phyloP scores from a whole-genome alignment of 805 yeast species.

The Wickerhamiella spandovensis region DNA sequence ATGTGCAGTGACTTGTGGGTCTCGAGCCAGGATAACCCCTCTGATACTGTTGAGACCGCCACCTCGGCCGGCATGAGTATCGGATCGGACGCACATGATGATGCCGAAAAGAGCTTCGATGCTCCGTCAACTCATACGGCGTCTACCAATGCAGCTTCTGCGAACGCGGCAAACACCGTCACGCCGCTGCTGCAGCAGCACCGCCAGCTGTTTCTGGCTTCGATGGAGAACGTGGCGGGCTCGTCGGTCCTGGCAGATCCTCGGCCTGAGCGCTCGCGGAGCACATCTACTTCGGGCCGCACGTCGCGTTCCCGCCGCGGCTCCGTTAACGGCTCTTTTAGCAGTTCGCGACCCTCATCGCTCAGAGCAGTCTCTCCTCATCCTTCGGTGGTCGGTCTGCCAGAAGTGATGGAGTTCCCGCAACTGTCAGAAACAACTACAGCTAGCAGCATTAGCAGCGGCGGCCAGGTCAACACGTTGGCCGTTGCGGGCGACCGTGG shows the following conservation, averaged over 20 bases:
- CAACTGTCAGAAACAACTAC: background rate
- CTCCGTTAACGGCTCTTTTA: background rate
- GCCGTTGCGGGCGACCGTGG: background rate
- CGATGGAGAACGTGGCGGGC: background rate
- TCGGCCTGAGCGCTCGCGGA: background rate
- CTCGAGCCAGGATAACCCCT: background rate
- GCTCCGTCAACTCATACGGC: background rate
- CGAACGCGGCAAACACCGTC: background rate
- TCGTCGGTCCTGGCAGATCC: background rate
- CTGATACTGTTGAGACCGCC: background rate
- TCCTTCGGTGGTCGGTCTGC: background rate
- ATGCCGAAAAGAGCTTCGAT: background rate
- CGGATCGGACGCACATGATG: background rate
- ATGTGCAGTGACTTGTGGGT: constrained; percentile 17
- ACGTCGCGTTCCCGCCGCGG: background rate
- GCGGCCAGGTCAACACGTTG: background rate
- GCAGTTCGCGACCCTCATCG: background rate
- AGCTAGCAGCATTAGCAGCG: background rate
- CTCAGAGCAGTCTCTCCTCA: background rate
- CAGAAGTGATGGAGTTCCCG: background rate
- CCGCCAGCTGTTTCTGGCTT: constrained; percentile 7
- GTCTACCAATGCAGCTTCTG: background rate
- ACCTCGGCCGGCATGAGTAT: background rate
- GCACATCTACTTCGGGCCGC: background rate
- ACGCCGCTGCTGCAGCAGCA: constrained; percentile 4